These are phyloP conservation scores for Citeromyces matritensis DNA, from an alignment of 805 yeast genomes.

Conservation along the genomic window DNA sequence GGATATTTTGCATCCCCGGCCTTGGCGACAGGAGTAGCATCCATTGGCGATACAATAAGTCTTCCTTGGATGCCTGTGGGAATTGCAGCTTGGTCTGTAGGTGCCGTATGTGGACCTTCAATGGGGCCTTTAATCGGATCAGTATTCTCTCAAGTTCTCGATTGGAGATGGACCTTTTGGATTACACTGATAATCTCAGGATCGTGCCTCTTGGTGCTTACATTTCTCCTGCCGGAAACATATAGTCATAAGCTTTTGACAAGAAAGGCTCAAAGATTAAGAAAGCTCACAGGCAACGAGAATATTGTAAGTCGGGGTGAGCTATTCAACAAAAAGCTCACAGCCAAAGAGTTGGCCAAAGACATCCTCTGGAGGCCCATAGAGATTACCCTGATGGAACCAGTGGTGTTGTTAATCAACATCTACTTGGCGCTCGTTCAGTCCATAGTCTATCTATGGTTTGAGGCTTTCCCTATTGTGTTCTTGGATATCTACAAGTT, in stretches of 20 bases:
- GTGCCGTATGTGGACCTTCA: slow-evolving; percentile 39
- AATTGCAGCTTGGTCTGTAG: slow-evolving; percentile 35
- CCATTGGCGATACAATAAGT: slow-evolving; percentile 30
- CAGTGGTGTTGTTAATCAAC: slow-evolving; percentile 38
- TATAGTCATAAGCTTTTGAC: background rate
- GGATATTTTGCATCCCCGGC: slow-evolving; percentile 45
- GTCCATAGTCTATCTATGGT: slow-evolving; percentile 37
- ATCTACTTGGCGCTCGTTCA: slow-evolving; percentile 35
- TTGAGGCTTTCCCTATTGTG: slow-evolving; percentile 49
- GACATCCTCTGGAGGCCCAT: slow-evolving; percentile 31
- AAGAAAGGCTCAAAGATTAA: background rate
- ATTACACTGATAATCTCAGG: slow-evolving; percentile 25
- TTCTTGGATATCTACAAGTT: slow-evolving; percentile 28
- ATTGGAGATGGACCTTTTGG: slow-evolving; percentile 46
- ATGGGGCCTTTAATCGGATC: slow-evolving; percentile 45
- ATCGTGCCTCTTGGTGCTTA: slow-evolving; percentile 11
- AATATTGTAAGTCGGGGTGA: background rate
- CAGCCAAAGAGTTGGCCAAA: slow-evolving; percentile 8
- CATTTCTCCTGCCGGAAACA: background rate
- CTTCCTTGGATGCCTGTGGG: slow-evolving; percentile 27
- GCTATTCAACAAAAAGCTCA: background rate
- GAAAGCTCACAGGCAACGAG: background rate
- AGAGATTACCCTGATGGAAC: slow-evolving; percentile 33
- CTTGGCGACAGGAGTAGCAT: slow-evolving; percentile 43
- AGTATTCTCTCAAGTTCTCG: slow-evolving; percentile 23